Percentiles rank a stretch among this genome's conserved stretches.
phyloP scores from a whole-genome alignment of 441 rosid genomes.

The Cnidoscolus chayamansa region DNA sequence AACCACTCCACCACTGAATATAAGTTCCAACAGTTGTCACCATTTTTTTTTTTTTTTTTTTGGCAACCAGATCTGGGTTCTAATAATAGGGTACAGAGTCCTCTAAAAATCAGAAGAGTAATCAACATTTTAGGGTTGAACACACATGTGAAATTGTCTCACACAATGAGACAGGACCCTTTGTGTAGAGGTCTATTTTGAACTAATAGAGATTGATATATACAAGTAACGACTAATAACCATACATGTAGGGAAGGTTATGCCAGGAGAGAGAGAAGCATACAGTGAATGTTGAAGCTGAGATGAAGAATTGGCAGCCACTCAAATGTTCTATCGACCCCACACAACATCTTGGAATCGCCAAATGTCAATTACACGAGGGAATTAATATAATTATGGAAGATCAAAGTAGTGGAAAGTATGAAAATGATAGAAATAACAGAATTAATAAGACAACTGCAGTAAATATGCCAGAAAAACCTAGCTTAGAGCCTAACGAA shows the following conservation, averaged over 20 bases:
- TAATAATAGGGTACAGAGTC: neutral
- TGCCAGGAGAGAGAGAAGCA: neutral
- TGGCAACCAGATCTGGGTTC: neutral
- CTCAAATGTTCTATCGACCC: constrained; percentile 11
- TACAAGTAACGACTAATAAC: neutral
- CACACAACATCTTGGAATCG: neutral
- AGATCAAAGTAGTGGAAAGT: neutral
- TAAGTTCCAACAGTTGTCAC: no score
- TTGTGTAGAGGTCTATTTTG: neutral
- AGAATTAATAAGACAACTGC: constrained; percentile 16
- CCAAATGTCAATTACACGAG: neutral
- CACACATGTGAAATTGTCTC: constrained; percentile 14
- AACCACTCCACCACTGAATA: no score
- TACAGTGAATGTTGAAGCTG: neutral
- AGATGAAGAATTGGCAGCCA: constrained; percentile 17
- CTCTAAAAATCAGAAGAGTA: neutral
- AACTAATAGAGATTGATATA: no score
- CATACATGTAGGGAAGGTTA: constrained; percentile 15
- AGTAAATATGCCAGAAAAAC: constrained; percentile 26
- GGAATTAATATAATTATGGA: neutral
- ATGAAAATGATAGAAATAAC: constrained; percentile 2
- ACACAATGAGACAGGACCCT: neutral
- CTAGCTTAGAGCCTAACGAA: constrained; percentile 15
- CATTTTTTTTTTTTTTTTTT: neutral
- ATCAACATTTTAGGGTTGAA: neutral